Conservation (phyloP, 1,284 basidiomycete species). For the Microbotryum violaceum region DNA sequence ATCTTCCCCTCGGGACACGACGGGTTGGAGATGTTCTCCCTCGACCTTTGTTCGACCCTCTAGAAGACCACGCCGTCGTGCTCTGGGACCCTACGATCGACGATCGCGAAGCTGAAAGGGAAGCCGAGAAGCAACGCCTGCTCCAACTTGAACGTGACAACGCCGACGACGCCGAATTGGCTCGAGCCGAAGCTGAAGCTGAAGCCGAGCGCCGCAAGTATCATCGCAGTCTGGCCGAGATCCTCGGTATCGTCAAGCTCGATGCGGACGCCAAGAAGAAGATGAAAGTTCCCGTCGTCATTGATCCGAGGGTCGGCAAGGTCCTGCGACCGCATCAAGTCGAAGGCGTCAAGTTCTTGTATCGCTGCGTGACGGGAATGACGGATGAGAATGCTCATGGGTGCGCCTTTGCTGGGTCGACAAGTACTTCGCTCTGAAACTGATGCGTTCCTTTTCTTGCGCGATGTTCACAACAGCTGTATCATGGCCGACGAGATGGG, state of each 20-base stretch:
- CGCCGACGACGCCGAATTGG: conserved; percentile 59
- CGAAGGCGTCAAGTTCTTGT: conserved; percentile 97
- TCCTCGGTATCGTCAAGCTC: conserved; percentile 57
- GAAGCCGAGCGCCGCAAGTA: conserved; percentile 26
- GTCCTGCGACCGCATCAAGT: conserved; percentile 94
- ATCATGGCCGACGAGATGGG: conserved; percentile 99
- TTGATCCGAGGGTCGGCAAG: conserved; percentile 79
- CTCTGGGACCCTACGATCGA: conserved; percentile 96
- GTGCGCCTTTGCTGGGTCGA: conserved; percentile 21
- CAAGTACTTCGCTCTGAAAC: background rate
- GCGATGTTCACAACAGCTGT: conserved; percentile 46
- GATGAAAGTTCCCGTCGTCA: conserved; percentile 89
- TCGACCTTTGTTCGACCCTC: conserved; percentile 87
- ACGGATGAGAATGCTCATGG: conserved; percentile 86
- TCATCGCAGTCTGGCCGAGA: conserved; percentile 78
- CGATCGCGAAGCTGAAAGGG: conserved; percentile 62
- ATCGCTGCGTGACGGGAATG: conserved; percentile 89
- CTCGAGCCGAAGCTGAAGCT: conserved; percentile 53
- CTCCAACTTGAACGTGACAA: conserved; percentile 47
- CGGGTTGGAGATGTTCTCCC: conserved; percentile 76
- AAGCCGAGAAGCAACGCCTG: conserved; percentile 11
- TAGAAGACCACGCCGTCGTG: conserved; percentile 96
- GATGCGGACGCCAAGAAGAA: conserved; percentile 51
- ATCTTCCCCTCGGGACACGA: conserved; percentile 76
- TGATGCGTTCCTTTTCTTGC: background rate